These are phyloP conservation scores for Candida orba DNA, from an alignment of 805 yeast species.

Conservation along the genomic window DNA sequence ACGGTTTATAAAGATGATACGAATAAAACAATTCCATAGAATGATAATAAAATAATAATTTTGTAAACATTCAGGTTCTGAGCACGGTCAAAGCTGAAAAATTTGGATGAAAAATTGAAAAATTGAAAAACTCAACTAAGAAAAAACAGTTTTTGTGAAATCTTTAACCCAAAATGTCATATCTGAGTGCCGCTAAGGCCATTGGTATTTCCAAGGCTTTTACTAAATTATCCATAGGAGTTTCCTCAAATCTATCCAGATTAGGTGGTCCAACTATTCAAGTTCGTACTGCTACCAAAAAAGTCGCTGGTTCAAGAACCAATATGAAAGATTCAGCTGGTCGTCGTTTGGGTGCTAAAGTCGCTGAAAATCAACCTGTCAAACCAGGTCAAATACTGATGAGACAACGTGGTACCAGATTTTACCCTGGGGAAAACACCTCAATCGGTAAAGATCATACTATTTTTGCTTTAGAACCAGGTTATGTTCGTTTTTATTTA, in stretches of 20 bases:
- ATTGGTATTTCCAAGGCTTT: conserved; percentile 10
- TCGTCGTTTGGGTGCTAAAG: conserved; percentile 87
- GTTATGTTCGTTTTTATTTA: conserved; percentile 81
- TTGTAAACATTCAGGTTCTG: too few species aligned
- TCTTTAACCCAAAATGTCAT: conserved; percentile 9
- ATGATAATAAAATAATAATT: too few species aligned
- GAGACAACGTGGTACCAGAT: conserved; percentile 92
- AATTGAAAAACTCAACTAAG: not conserved
- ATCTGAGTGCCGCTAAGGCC: conserved; percentile 11
- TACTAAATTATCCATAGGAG: conserved; percentile 11
- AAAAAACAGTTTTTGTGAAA: not conserved
- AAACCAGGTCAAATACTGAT: conserved; percentile 78
- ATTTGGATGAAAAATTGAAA: not conserved
- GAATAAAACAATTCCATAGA: too few species aligned
- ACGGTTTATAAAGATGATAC: too few species aligned
- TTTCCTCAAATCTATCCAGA: not conserved
- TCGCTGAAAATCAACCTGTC: conserved; percentile 66
- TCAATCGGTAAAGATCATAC: conserved; percentile 93
- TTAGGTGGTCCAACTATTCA: conserved; percentile 14
- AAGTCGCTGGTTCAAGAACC: conserved; percentile 92
- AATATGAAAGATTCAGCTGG: conserved; percentile 93
- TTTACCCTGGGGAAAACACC: conserved; percentile 90
- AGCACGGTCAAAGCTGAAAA: not conserved
- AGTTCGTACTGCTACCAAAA: conserved; percentile 87
- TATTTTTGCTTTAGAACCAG: conserved; percentile 84